Evolutionary conservation across 805 yeast species (phyloP), one percentile per base, ranked within the genome.

Genomic region (Schizosaccharomyces lindneri): DNA sequence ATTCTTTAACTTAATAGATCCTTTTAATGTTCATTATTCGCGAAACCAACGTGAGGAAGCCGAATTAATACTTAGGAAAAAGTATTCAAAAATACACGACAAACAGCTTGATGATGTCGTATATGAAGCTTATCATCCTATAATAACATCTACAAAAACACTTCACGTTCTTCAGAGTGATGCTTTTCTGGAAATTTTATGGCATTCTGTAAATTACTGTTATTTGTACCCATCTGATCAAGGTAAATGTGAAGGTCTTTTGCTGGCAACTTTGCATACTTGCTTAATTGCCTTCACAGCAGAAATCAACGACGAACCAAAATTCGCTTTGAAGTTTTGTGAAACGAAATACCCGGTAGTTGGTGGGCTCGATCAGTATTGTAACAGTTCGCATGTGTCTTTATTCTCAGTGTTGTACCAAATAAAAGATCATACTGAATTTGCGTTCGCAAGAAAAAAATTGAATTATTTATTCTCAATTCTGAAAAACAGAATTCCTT

Each of bases 31-130:
- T 63, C 88, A 87, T 66, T 84, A 84, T 66, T 75, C 84, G 0
- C 73, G 90, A 0, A 87, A 87, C 66, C 82, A 81, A 61, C 79
- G 90, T 62, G 96, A 87, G 62, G 96, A 87, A 63, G 90, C 95
- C 5, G 83, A 85, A 62, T 78, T 76, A 57, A 72, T 81, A 4
- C 72, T 85, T 39, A 81, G 82, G 65, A 79, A 13, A 15, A 21
- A 29, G n/a, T 51, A 51, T 24, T 13, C 36, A 29, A 51, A 27
- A 29, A 21, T 11, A 13, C 57, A 51, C 3, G 21, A 17, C 15
- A 9, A 24, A 29, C 36, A 51, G 11, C 11, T 24, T 36, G 36
- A 51, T 24, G n/a, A 21, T 51, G 57, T 51, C 1, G 57, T 51
- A 9, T 51, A 51, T 29, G 57, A 51, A 29, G 31, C n/a, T 6